Evolutionary conservation across 1,284 basidiomycete species (phyloP).

Genomic region (Cryptococcus jaspeensis): DNA sequence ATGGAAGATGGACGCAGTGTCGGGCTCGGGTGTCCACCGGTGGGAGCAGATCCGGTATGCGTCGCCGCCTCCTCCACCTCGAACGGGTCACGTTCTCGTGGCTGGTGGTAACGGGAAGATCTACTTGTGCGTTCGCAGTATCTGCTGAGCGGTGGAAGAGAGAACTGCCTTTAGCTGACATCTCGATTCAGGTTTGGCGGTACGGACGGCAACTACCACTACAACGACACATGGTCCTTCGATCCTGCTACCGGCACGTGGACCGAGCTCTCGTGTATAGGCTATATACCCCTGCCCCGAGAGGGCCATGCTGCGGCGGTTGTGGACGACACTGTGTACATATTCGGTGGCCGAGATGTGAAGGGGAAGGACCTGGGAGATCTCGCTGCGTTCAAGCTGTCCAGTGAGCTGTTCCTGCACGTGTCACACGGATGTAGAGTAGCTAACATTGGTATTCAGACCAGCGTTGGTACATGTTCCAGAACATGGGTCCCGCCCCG

Average conservation of each 20-base stretch:
- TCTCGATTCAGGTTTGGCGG: constrained; percentile 80
- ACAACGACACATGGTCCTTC: constrained; percentile 99
- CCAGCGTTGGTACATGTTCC: constrained; percentile 94
- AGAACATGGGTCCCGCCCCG: constrained; percentile 96
- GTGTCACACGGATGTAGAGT: neutral
- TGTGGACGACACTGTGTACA: constrained; percentile 96
- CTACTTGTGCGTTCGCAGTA: constrained; percentile 63
- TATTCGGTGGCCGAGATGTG: constrained; percentile 95
- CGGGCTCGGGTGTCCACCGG: constrained; percentile 52
- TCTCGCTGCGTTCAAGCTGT: constrained; percentile 93
- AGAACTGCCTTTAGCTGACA: neutral
- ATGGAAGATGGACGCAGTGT: constrained; percentile 1
- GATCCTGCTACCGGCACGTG: constrained; percentile 79
- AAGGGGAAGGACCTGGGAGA: constrained; percentile 96
- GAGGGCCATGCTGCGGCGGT: constrained; percentile 97
- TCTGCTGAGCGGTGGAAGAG: neutral
- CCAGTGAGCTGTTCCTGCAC: constrained; percentile 61
- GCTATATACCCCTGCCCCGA: constrained; percentile 92
- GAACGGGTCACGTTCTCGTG: constrained; percentile 85
- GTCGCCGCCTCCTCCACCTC: constrained; percentile 70
- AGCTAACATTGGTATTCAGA: constrained; percentile 55
- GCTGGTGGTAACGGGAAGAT: constrained; percentile 83
- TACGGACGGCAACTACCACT: constrained; percentile 97
- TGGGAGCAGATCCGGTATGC: constrained; percentile 78
- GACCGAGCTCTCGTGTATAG: constrained; percentile 94